Base-by-base conservation (phyloP, 768 basidiomycete species). In the Phanerochaete carnosa region DNA sequence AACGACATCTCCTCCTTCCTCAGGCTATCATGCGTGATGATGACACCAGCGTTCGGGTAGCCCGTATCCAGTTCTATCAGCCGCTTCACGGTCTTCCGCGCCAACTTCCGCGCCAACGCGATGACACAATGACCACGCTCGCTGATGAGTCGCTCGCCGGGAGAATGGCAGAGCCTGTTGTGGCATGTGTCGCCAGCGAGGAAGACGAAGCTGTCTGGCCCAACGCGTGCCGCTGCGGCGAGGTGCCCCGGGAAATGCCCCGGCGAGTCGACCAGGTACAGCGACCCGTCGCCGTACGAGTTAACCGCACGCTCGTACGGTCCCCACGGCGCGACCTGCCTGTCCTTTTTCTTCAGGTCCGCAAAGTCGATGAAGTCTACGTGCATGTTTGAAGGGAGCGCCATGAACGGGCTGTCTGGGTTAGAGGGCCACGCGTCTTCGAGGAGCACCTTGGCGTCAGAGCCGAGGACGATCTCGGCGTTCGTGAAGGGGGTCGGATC, bases 191-290 rank as follows among this genome's bases (percentile, higher is more conserved):
- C 84, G 0, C 80, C 83, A 1, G 73, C 83, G 16, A 86, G 74
- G 62, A 77, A 81, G 15, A 86, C 73, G 85, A 85, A 87, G 12
- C 83, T 82, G 22, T 79, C 76, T 1, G 77, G 57, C n/a, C 81
- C 83, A 2, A 83, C 84, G 55, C 85, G 82, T 6, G 75, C 82
- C 8, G 84, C 76, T 35, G 81, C 62, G 59, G 81, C 84, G 59
- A 86, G 62, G 58, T 88, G 85, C 0, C 86, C 86, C 1, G 72
- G 69, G 29, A 85, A 66, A 67, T 87, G 85, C 0, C 86, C 86
- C 1, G 84, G 78, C 1, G 84, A 77, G 64, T 86, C 80, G 58
- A 87, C 67, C 61, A 87, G 75, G 65, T 83, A 87, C 35, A 85
- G 68, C 64, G 80, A 82, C 9, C 85, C 85, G 61, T 88, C 85